These are phyloP conservation scores for Gossypium aridum DNA, from an alignment of 441 rosid species.

Conservation along the genomic window DNA sequence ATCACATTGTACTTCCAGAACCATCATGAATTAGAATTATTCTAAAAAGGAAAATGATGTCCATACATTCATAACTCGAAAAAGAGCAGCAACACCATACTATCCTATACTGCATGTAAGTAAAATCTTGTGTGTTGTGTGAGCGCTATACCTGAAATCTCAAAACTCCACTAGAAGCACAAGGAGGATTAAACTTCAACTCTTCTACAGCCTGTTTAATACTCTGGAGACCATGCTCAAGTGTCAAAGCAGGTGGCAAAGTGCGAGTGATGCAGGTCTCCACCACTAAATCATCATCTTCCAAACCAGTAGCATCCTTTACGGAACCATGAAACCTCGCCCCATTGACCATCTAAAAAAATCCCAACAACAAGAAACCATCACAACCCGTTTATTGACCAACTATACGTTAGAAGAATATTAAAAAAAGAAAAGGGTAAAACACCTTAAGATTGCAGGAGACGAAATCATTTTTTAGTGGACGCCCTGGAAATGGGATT, in stretches of 20 bases:
- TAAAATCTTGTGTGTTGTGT: not conserved
- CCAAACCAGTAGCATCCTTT: constrained; percentile 25
- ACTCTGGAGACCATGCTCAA: constrained; percentile 56
- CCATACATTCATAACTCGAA: not conserved
- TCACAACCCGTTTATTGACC: not conserved
- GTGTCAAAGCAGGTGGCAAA: constrained; percentile 73
- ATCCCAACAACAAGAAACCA: not conserved
- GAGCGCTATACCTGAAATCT: constrained; percentile 59
- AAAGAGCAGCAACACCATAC: not conserved
- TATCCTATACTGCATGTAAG: not conserved
- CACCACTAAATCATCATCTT: constrained; percentile 44
- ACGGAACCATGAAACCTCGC: constrained; percentile 62
- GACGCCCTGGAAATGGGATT: constrained; percentile 8
- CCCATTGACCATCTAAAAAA: constrained; percentile 35
- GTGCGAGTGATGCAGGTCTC: constrained; percentile 62
- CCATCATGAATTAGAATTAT: not conserved
- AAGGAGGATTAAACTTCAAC: constrained; percentile 61
- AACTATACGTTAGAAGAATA: not conserved
- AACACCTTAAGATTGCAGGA: constrained; percentile 20
- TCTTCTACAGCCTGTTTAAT: constrained; percentile 51
- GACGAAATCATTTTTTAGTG: constrained; percentile 16
- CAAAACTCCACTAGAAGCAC: constrained; percentile 44
- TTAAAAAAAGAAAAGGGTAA: not conserved
- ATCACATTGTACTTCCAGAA: not conserved
- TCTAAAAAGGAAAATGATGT: not conserved